A percentile compares a stretch with the other conserved stretches of the same genome.
Evolutionary conservation across 352 stramenopile species (phyloP).

Genomic region (Phytophthora pini): DNA sequence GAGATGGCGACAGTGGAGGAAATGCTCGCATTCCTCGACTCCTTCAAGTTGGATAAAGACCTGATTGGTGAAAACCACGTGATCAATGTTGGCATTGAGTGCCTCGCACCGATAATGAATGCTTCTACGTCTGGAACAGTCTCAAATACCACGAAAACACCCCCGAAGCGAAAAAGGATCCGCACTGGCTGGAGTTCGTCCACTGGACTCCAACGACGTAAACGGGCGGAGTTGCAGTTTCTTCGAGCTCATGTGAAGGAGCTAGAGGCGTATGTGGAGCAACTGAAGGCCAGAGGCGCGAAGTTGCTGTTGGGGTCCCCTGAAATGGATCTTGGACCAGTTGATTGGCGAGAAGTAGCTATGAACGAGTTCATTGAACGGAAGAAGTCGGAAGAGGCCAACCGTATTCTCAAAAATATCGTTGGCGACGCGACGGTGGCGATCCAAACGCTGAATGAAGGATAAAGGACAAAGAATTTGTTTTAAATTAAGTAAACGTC

Average conservation of each 20-base stretch:
- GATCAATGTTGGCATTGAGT: background rate
- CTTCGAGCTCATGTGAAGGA: slow-evolving; percentile 21
- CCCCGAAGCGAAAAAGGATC: slow-evolving; percentile 1
- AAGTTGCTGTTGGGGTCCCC: too few species aligned
- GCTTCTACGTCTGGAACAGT: background rate
- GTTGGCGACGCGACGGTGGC: background rate
- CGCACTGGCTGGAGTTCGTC: slow-evolving; percentile 16
- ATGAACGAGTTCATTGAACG: slow-evolving; percentile 13
- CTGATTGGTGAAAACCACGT: background rate
- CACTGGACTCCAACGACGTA: slow-evolving; percentile 16
- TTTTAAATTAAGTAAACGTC: too few species aligned
- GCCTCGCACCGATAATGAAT: background rate
- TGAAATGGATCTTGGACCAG: background rate
- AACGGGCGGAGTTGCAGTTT: slow-evolving; percentile 21
- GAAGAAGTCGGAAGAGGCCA: slow-evolving; percentile 22
- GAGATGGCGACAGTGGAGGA: slow-evolving; percentile 9
- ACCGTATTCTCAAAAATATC: slow-evolving; percentile 14
- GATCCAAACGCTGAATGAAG: too few species aligned
- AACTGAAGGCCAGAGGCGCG: background rate
- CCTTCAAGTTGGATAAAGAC: background rate
- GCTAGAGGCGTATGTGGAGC: slow-evolving; percentile 10
- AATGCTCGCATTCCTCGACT: slow-evolving; percentile 4
- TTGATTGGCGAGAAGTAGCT: slow-evolving; percentile 17
- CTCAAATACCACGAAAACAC: background rate
- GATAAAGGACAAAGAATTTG: too few species aligned